A percentile compares a stretch with the other conserved stretches of the same genome.
Conservation (phyloP, 306 rosid genomes). For the Fragaria vesca region DNA sequence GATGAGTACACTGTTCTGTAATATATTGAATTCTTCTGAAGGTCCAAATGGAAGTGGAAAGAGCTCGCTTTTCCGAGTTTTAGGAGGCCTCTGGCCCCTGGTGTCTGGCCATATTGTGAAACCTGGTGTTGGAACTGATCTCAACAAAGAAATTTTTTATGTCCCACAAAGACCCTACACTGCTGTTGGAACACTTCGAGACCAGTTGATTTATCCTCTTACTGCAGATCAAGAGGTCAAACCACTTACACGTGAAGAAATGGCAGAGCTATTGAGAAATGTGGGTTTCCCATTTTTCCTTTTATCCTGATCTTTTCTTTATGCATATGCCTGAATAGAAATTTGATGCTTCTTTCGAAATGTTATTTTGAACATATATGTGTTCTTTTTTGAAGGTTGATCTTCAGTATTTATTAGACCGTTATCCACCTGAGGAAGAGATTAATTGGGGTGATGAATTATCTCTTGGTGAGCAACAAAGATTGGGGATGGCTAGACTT, state of each 20-base stretch:
- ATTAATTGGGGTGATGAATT: conserved; percentile 98
- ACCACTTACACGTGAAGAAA: conserved; percentile 73
- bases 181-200: conserved; percentile 97
- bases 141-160: conserved; percentile 95
- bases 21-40: conserved; percentile 38
- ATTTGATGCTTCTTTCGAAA: background rate
- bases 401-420: conserved; percentile 90
- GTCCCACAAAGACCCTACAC: conserved; percentile 99
- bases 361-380: conserved; percentile 26
- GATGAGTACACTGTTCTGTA: conserved; percentile 25
- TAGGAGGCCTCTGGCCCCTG: conserved; percentile 99
- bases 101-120: conserved; percentile 91
- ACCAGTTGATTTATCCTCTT: conserved; percentile 95
- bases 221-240: conserved; percentile 72
- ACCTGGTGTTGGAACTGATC: conserved; percentile 97
- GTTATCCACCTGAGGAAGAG: conserved; percentile 83
- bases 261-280: conserved; percentile 86
- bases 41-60: conserved; percentile 99
- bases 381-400: conserved; percentile 64
- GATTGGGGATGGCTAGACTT: conserved; percentile 99
- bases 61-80: conserved; percentile 97
- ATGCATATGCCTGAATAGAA: conserved; percentile 2
- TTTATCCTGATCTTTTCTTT: conserved; percentile 21
- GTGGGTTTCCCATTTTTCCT: conserved; percentile 34
- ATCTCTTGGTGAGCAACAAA: conserved; percentile 95